Percentiles rank a stretch among this genome's conserved stretches.
These are phyloP conservation scores for Melanogaster broomeanus DNA, from an alignment of 768 basidiomycete genomes.

Conservation along the genomic window DNA sequence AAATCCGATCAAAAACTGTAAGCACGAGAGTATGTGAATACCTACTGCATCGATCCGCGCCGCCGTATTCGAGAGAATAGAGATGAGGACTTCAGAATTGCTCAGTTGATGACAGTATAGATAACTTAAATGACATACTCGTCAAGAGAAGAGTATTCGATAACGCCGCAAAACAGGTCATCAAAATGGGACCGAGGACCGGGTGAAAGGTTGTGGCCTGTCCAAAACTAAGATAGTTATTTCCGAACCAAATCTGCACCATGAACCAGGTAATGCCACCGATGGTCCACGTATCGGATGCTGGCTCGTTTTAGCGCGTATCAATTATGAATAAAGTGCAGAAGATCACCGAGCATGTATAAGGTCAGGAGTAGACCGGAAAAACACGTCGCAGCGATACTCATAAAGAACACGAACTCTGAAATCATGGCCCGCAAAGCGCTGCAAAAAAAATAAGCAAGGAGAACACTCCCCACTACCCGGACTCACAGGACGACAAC, in stretches of 20 bases:
- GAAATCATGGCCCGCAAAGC: slow-evolving; percentile 81
- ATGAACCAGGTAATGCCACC: slow-evolving; percentile 78
- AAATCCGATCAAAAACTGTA: background rate
- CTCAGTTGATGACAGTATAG: slow-evolving; percentile 7
- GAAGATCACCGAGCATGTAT: slow-evolving; percentile 45
- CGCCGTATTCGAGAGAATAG: slow-evolving; percentile 88
- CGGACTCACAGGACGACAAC: slow-evolving; percentile 70
- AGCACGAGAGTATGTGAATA: background rate
- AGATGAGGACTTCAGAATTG: slow-evolving; percentile 60
- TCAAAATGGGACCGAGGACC: slow-evolving; percentile 74
- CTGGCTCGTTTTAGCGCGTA: slow-evolving; percentile 31
- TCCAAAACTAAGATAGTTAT: slow-evolving; percentile 61
- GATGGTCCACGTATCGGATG: slow-evolving; percentile 26
- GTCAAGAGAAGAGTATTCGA: slow-evolving; percentile 80
- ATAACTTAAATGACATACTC: slow-evolving; percentile 47
- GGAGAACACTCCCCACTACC: background rate
- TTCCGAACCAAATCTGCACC: slow-evolving; percentile 88
- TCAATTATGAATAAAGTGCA: slow-evolving; percentile 1
- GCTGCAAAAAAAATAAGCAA: slow-evolving; percentile 39
- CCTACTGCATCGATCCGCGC: slow-evolving; percentile 68
- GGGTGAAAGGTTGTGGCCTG: slow-evolving; percentile 64
- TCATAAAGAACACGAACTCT: slow-evolving; percentile 79
- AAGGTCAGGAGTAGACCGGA: slow-evolving; percentile 70
- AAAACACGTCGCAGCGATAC: slow-evolving; percentile 76
- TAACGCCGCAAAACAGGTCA: slow-evolving; percentile 78